Evolutionary conservation across 2,329 filamentous ascomycete species (phyloP).

Genomic region (Phaeosphaeriaceae sp.): DNA sequence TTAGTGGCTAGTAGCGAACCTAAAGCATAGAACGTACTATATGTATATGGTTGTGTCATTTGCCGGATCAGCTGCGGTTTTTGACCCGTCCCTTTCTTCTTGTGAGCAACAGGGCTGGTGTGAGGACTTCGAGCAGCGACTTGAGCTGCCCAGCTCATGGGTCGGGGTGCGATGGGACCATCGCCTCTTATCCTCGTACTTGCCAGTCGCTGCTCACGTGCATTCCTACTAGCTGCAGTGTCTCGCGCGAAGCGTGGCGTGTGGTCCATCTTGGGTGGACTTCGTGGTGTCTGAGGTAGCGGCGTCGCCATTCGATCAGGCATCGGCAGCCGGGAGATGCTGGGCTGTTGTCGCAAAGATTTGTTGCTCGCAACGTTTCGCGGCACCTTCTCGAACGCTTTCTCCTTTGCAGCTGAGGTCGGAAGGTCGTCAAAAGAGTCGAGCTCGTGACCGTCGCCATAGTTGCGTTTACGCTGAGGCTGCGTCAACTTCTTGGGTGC

Average conservation of each 20-base stretch:
- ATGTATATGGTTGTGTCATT: conserved; percentile 77
- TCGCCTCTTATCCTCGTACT: conserved; percentile 52
- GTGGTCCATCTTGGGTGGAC: conserved; percentile 57
- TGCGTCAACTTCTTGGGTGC: conserved; percentile 58
- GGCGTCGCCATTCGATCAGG: conserved; percentile 57
- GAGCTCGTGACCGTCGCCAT: conserved; percentile 90
- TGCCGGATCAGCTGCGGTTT: conserved; percentile 92
- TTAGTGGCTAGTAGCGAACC: conserved; percentile 9
- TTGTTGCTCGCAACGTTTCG: conserved; percentile 72
- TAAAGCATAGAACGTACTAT: conserved; percentile 66
- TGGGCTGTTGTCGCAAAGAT: conserved; percentile 61
- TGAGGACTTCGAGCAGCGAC: conserved; percentile 59
- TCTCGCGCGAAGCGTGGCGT: conserved; percentile 71
- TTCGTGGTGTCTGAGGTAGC: conserved; percentile 62
- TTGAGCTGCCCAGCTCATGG: conserved; percentile 66
- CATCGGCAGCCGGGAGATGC: conserved; percentile 50
- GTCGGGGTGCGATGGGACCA: conserved; percentile 60
- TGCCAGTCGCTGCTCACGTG: conserved; percentile 66
- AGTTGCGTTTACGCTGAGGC: conserved; percentile 53
- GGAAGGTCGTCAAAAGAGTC: conserved; percentile 95
- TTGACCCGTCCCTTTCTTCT: conserved; percentile 60
- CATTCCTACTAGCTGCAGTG: conserved; percentile 70
- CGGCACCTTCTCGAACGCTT: conserved; percentile 81
- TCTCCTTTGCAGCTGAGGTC: conserved; percentile 82
- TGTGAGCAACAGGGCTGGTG: conserved; percentile 57